Base-by-base conservation (phyloP, 2,329 filamentous ascomycete genomes). In the Claviceps sp. region DNA sequence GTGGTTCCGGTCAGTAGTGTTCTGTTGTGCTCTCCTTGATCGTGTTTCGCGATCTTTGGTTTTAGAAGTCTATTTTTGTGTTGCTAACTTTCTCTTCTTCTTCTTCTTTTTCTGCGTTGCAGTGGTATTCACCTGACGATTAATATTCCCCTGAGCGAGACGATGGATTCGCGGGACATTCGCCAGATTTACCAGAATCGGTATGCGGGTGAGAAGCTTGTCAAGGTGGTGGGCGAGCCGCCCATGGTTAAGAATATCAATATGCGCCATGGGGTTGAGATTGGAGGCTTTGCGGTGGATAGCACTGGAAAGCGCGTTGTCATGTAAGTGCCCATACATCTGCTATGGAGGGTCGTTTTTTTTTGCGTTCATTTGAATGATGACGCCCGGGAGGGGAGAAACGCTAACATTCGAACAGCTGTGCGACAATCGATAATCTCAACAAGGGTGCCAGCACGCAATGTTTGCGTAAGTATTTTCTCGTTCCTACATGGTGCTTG, bases 231-330 rank as follows among this genome's bases (percentile, higher is more conserved):
- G 4, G 91, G 91, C 51, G 91, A 97, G 68, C 79, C 87, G 0
- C 93, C 91, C 3, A 73, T 83, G 11, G 91, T 97, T 52, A 94
- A 89, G 72, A 74, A 82, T 59, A 96, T 96, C 61, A 80, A 80
- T 59, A 82, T 85, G 57, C 87, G 85, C 72, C 91, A 97, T 65
- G 85, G 87, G 22, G 85, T 95, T 4, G 90, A 97, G 72, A 89
- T 98, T 67, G 93, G 93, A 54, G 90, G 87, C 0, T 97, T 97
- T 62, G 89, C 88, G n/a, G 89, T 96, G 41, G 85, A 96, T 71
- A 88, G 80, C 59, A 82, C 80, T 22, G 91, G 91, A 53, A 93
- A 89, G 78, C 79, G 93, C 50, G 90, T 94, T 0, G 91, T 97
- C n/a, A 80, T 97, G 34, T 61, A 48, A 43, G 52, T 53, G 30